Evolutionary conservation across 2,329 filamentous ascomycete genomes (phyloP).

Genomic region (Reticulascus tulasneorum): DNA sequence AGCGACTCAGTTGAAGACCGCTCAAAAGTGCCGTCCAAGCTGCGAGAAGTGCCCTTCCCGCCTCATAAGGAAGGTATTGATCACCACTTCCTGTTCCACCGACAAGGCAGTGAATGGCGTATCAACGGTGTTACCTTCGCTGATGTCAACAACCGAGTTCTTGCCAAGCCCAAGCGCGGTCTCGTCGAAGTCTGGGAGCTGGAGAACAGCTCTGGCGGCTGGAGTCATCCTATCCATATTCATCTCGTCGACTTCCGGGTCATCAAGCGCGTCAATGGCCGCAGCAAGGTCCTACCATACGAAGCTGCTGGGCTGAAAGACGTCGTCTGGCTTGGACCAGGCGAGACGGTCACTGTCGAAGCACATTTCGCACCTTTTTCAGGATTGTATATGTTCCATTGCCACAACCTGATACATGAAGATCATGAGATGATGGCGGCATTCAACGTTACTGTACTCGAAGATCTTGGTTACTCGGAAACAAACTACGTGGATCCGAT

Average conservation of each 20-base stretch:
- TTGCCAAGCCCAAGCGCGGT: constrained; percentile 36
- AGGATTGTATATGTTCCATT: constrained; percentile 44
- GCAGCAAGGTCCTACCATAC: constrained; percentile 35
- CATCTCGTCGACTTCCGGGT: constrained; percentile 52
- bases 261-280: constrained; percentile 36
- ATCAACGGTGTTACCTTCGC: constrained; percentile 40
- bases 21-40: constrained; percentile 14
- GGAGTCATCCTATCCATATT: constrained; percentile 47
- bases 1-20: constrained; percentile 23
- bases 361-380: constrained; percentile 50
- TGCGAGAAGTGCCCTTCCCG: constrained; percentile 15
- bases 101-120: constrained; percentile 25
- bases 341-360: constrained; percentile 41
- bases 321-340: constrained; percentile 44
- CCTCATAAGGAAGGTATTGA: constrained; percentile 9
- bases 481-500: constrained; percentile 33
- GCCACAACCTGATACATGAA: constrained; percentile 39
- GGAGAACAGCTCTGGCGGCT: constrained; percentile 36
- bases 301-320: constrained; percentile 49
- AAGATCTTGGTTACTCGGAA: constrained; percentile 33
- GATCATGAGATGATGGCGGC: constrained; percentile 41
- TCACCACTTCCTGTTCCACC: constrained; percentile 14
- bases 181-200: constrained; percentile 38
- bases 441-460: constrained; percentile 34
- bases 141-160: constrained; percentile 35